Base-by-base conservation (phyloP, 371 early-diverging fungal species). In the Mortierella sp. region DNA sequence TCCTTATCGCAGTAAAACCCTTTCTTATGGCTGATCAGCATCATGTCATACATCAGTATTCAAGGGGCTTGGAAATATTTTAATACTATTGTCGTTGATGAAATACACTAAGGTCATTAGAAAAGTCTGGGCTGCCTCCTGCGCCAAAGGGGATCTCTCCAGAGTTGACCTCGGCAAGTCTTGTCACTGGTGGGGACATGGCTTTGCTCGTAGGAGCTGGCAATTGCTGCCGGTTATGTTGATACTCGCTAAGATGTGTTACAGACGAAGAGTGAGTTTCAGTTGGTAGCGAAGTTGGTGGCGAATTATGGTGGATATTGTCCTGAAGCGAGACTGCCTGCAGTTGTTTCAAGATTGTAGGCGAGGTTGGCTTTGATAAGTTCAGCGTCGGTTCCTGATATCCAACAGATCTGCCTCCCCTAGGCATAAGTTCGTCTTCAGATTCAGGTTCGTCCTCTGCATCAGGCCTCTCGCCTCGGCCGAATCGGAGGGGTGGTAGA, bases 401-500 rank as follows among this genome's bases (percentile, higher is more conserved):
- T n/a, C 26, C 47, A 10, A 26, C 52, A 57, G 64, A 67, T 40
- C 72, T 70, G 24, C 47, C 70, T n/a, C 66, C 43, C 11, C 66
- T 62, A 11, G 73, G 68, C 8, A 75, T 62, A 52, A 68, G 68
- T 39, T 81, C 83, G 16, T 81, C 83, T 40, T 81, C 83, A 6
- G 83, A 81, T 35, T 81, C 83, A 3, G 80, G 80, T 6, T 80
- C 80, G 22, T 80, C 78, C 6, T 78, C 79, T 30, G 83, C 72
- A 64, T 81, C 83, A 2, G 83, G 83, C 26, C 83, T 69, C 39
- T 81, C 77, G 8, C 83, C 83, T 16, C 73, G 68, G 20, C 83
- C 76, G 54, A 81, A 81, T 18, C 83, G 83, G 26, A 76, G 70
- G 20, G 77, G 77, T 16, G 80, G 80, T 5, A 66, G 61, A 26